Evolutionary conservation across 140 eudicot species (phyloP), one percentile per base, ranked within the genome.

Genomic region (Ambrosia hybrid): DNA sequence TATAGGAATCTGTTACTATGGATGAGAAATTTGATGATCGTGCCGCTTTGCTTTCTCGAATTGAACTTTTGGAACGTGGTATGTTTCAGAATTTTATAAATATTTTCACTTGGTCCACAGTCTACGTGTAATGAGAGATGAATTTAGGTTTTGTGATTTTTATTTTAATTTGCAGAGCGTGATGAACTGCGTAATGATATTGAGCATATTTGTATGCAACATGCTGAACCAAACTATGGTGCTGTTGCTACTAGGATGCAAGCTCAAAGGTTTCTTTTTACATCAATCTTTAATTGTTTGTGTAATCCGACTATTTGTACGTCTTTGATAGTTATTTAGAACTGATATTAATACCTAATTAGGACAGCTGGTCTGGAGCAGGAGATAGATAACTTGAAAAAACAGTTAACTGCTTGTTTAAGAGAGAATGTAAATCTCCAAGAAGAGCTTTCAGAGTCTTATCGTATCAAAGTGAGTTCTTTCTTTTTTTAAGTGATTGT

Each of bases 291-390:
- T 49, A 13, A 17, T 48, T 58, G 34, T 58, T 38, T 68, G 55
- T 57, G 11, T 59, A 39, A 67, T 51, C 1, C 0, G 3, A 39
- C 10, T 15, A 5, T 56, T 3, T 3, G 9, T 57, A 11, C 58
- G 3, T 21, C 17, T 39, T 36, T n/a, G 9, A 4, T 33, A 21
- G 63, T 65, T 74, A 67, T 43, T 13, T 70, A 58, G 71, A 8
- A 72, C 67, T 76, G 76, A 68, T 59, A 43, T 80, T 51, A 69
- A 69, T 58, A 60, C 63, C 58, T 45, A 73, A 73, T 77, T 79
- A 92, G 98, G 96, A 92, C 87, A 66, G 95, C 96, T 85, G 95
- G 81, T 67, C 80, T 92, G 82, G 98, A 92, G 87, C 95, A 87
- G 84, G 96, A 89, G 79, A 84, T 87, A 67, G 84, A 79, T 75